Percentiles rank a stretch among this genome's conserved stretches.
Conservation (phyloP, 148 eudicot species). For the Silene latifolia region DNA sequence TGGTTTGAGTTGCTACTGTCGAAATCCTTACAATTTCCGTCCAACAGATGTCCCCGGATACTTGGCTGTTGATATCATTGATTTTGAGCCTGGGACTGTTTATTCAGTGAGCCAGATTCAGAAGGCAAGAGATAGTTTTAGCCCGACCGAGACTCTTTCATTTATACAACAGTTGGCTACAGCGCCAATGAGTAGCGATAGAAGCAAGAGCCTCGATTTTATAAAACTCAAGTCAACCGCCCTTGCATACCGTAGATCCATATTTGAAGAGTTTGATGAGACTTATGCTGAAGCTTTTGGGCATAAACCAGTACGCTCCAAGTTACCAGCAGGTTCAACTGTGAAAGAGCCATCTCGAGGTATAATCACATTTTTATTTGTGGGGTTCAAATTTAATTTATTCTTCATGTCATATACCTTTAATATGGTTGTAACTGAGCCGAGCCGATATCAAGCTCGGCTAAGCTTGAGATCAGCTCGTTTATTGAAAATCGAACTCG, state of each 20-base stretch:
- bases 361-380: constrained; percentile 22
- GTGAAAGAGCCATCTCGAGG: constrained; percentile 57
- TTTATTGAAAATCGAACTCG: too few relatives aligned
- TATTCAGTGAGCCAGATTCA: constrained; percentile 61
- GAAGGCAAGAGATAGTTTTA: constrained; percentile 62
- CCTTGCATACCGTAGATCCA: constrained; percentile 66
- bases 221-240: constrained; percentile 53
- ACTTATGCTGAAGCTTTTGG: constrained; percentile 94
- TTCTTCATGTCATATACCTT: background rate
- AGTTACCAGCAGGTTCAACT: constrained; percentile 22
- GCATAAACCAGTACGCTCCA: constrained; percentile 43
- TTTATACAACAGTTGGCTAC: constrained; percentile 61
- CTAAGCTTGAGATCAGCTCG: too few relatives aligned
- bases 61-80: constrained; percentile 60
- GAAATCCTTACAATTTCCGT: constrained; percentile 60
- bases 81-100: constrained; percentile 55
- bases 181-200: constrained; percentile 32
- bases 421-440: background rate
- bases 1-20: constrained; percentile 74
- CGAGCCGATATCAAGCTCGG: too few relatives aligned
- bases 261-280: constrained; percentile 80
- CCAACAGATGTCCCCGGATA: constrained; percentile 47
- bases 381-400: background rate
- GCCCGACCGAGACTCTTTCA: constrained; percentile 42
- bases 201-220: constrained; percentile 35